Conservation (phyloP, 2,329 filamentous ascomycete species). For the Hysterium pulicare region DNA sequence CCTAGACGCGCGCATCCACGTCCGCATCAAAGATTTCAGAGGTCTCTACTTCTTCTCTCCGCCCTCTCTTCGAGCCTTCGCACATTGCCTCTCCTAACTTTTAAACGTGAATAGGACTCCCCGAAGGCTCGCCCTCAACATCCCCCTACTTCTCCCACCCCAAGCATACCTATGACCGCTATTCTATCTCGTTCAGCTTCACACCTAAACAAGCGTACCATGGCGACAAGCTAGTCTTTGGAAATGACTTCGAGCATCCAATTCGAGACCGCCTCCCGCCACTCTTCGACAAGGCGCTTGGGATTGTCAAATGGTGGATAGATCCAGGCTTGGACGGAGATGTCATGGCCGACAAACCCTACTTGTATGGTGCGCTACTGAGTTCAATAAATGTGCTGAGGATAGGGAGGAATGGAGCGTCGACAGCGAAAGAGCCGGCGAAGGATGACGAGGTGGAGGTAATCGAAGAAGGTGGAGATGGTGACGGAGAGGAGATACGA, state of each 20-base stretch:
- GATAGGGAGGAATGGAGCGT: conserved; percentile 53
- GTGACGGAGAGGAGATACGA: conserved; percentile 42
- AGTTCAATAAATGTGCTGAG: conserved; percentile 75
- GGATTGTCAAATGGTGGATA: conserved; percentile 83
- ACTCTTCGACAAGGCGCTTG: conserved; percentile 80
- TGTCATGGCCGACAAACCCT: conserved; percentile 79
- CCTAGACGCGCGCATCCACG: conserved; percentile 65
- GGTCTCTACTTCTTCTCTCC: conserved; percentile 20
- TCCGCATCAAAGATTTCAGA: conserved; percentile 67
- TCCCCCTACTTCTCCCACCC: conserved; percentile 74
- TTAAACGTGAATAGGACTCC: conserved; percentile 56
- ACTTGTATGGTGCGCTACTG: conserved; percentile 78
- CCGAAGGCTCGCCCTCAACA: conserved; percentile 62
- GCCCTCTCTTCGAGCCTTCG: not conserved
- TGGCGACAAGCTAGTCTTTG: conserved; percentile 77
- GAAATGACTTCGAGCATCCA: conserved; percentile 91
- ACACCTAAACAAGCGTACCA: conserved; percentile 65
- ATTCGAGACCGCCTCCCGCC: conserved; percentile 83
- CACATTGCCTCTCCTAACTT: not conserved
- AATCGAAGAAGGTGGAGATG: conserved; percentile 52
- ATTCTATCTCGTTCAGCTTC: conserved; percentile 78
- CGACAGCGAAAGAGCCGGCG: conserved; percentile 50
- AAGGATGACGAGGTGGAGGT: conserved; percentile 61
- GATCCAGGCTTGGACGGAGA: conserved; percentile 91
- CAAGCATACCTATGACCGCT: conserved; percentile 72